phyloP scores from a whole-genome alignment of 192 early-diverging fungal species.

The Podila clonocystis region DNA sequence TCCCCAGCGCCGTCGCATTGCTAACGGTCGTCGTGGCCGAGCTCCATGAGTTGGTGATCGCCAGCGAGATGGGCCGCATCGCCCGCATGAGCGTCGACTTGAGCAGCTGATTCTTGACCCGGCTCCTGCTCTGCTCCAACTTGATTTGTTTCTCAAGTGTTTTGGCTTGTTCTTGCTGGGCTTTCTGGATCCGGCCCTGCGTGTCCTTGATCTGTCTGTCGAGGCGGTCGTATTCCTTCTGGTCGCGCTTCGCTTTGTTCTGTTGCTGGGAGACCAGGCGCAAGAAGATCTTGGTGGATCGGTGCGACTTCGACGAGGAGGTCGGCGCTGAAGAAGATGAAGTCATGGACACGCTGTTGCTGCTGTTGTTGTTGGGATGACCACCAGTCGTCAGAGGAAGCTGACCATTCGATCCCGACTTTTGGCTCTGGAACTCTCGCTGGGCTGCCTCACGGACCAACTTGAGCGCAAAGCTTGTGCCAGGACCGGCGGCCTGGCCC shows the following conservation, averaged over 20 bases:
- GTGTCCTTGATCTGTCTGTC: slow-evolving; percentile 68
- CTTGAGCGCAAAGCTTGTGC: slow-evolving; percentile 15
- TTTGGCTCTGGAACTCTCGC: slow-evolving; percentile 37
- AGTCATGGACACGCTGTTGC: background rate
- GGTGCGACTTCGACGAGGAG: too few species aligned
- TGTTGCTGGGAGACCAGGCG: slow-evolving; percentile 67
- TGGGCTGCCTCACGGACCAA: slow-evolving; percentile 49
- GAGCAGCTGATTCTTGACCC: slow-evolving; percentile 38
- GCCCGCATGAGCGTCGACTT: slow-evolving; percentile 49
- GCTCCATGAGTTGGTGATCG: slow-evolving; percentile 47
- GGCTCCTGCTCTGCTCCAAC: slow-evolving; percentile 36
- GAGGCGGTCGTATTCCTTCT: slow-evolving; percentile 73
- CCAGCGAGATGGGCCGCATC: slow-evolving; percentile 50
- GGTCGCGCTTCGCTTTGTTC: slow-evolving; percentile 72
- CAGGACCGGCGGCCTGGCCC: slow-evolving; percentile 19
- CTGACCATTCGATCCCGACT: slow-evolving; percentile 10
- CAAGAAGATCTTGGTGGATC: slow-evolving; percentile 39
- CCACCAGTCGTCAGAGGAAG: background rate
- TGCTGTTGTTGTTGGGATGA: background rate
- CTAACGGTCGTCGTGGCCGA: slow-evolving; percentile 42
- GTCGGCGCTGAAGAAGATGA: background rate
- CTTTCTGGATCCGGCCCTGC: slow-evolving; percentile 56
- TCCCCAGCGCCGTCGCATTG: slow-evolving; percentile 38
- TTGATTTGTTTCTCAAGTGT: slow-evolving; percentile 53
- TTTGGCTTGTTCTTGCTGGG: slow-evolving; percentile 57